A percentile compares a stretch with the other conserved stretches of the same genome.
phyloP scores from a whole-genome alignment of 2,329 filamentous ascomycete species.

The Calonectria henricotiae region DNA sequence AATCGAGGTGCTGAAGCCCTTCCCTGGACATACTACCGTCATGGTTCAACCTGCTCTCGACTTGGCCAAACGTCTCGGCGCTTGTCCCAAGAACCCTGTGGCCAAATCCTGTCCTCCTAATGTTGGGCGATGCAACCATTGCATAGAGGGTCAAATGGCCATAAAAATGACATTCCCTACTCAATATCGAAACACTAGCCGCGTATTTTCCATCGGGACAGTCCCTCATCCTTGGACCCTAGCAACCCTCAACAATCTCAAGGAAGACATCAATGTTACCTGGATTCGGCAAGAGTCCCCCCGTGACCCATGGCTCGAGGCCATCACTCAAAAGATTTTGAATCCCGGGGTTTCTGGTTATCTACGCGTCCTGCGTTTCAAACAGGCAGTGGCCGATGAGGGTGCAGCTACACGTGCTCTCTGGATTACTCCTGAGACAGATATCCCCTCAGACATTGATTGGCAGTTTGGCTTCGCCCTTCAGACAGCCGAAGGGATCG shows the following conservation, averaged over 20 bases:
- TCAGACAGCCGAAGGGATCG: conserved; percentile 63
- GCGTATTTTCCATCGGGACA: conserved; percentile 85
- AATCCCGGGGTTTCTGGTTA: conserved; percentile 74
- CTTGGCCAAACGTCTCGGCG: conserved; percentile 82
- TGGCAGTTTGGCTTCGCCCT: conserved; percentile 93
- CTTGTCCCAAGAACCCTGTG: conserved; percentile 82
- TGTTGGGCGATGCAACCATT: conserved; percentile 80
- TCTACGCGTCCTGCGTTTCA: conserved; percentile 81
- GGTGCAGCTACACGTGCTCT: conserved; percentile 77
- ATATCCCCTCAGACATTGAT: conserved; percentile 80
- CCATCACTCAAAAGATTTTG: conserved; percentile 80
- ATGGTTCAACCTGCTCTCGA: conserved; percentile 80
- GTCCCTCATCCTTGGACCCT: conserved; percentile 95
- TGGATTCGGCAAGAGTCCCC: conserved; percentile 79
- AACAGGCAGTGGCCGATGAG: conserved; percentile 84
- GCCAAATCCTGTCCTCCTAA: conserved; percentile 90
- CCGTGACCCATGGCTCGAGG: conserved; percentile 85
- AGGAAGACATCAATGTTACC: conserved; percentile 73
- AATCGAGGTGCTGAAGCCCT: conserved; percentile 86
- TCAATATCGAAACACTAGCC: conserved; percentile 80
- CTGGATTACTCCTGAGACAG: conserved; percentile 84
- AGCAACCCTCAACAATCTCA: conserved; percentile 76
- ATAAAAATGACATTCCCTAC: conserved; percentile 79
- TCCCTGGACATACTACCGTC: conserved; percentile 81
- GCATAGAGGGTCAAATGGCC: conserved; percentile 73